Evolutionary conservation across 2,329 filamentous ascomycete genomes (phyloP).

Genomic region (Pseudovirgaria hyperparasitica): DNA sequence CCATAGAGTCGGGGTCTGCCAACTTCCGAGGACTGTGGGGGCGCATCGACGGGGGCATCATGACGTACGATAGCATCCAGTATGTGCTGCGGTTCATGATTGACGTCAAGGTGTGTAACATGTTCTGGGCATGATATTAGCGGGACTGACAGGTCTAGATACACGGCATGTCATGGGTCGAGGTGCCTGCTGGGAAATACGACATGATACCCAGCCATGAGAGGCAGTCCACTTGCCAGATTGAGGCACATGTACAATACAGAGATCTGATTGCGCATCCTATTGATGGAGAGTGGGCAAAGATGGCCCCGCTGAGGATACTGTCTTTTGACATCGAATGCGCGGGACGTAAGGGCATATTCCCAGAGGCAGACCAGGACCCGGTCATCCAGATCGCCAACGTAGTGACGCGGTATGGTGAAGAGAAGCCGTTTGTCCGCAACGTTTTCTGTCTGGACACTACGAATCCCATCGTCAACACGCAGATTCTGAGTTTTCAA

Average conservation of each 20-base stretch:
- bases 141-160: conserved; percentile 43
- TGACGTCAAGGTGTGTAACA: conserved; percentile 61
- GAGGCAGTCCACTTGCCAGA: conserved; percentile 86
- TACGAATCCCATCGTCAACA: conserved; percentile 88
- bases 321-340: conserved; percentile 98
- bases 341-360: conserved; percentile 92
- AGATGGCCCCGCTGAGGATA: conserved; percentile 88
- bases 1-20: conserved; percentile 61
- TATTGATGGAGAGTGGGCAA: conserved; percentile 88
- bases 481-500: conserved; percentile 74
- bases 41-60: conserved; percentile 50
- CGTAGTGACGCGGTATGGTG: conserved; percentile 86
- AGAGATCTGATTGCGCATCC: conserved; percentile 74
- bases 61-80: conserved; percentile 93
- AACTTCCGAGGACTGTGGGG: conserved; percentile 93
- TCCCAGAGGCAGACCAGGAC: conserved; percentile 82
- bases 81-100: conserved; percentile 97
- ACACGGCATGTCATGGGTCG: conserved; percentile 94
- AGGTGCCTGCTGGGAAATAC: conserved; percentile 65
- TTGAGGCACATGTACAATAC: conserved; percentile 80
- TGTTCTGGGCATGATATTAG: too few species aligned
- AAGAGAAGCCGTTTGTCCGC: conserved; percentile 86
- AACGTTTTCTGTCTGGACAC: conserved; percentile 94
- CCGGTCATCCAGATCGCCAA: conserved; percentile 98
- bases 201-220: conserved; percentile 51